Evolutionary conservation across 352 stramenopile species (phyloP).

Genomic region (Hyaloperonospora arabidopsidis): DNA sequence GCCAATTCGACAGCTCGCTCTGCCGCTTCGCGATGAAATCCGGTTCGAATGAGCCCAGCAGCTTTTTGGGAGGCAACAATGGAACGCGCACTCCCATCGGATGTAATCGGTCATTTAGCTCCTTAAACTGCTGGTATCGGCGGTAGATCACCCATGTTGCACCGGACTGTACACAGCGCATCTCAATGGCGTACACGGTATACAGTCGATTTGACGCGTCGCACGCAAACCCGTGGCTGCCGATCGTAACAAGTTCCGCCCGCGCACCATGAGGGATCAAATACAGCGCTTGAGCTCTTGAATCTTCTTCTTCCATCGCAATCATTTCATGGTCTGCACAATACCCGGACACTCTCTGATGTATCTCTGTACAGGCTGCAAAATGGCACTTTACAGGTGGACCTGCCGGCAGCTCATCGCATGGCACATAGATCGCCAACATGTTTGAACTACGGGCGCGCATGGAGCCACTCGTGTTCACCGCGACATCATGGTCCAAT

Average conservation of each 20-base stretch:
- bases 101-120: slow-evolving; percentile 58
- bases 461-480: slow-evolving; percentile 7
- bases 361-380: slow-evolving; percentile 44
- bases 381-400: slow-evolving; percentile 46
- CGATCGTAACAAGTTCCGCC: slow-evolving; percentile 72
- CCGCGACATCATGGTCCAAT: slow-evolving; percentile 6
- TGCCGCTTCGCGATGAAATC: slow-evolving; percentile 76
- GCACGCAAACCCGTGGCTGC: slow-evolving; percentile 67
- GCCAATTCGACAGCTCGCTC: slow-evolving; percentile 58
- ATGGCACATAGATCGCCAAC: slow-evolving; percentile 26
- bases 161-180: slow-evolving; percentile 64
- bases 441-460: slow-evolving; percentile 52
- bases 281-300: slow-evolving; percentile 69
- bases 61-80: slow-evolving; percentile 74
- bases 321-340: slow-evolving; percentile 74
- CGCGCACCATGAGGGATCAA: slow-evolving; percentile 59
- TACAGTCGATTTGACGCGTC: slow-evolving; percentile 67
- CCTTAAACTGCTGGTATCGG: slow-evolving; percentile 80
- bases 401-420: slow-evolving; percentile 35
- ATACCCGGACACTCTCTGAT: slow-evolving; percentile 61
- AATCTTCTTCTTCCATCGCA: slow-evolving; percentile 76
- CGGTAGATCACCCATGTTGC: slow-evolving; percentile 79
- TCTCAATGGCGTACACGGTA: slow-evolving; percentile 73
- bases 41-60: slow-evolving; percentile 74
- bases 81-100: slow-evolving; percentile 62